Conservation (phyloP, 192 early-diverging fungal genomes). For the Rhizophagus clarus region DNA sequence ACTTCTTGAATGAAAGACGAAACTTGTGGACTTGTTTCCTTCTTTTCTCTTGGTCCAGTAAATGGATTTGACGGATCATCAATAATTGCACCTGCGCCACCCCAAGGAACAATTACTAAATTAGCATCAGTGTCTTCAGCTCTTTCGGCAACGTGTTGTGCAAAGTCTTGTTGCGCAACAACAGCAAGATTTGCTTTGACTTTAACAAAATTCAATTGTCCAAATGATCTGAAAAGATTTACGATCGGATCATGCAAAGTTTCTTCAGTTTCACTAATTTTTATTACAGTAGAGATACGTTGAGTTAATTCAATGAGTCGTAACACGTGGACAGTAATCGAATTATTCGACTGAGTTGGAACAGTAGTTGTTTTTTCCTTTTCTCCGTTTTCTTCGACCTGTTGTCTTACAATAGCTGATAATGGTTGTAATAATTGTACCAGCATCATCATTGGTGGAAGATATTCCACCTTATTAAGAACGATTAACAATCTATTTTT, state of each 20-base stretch:
- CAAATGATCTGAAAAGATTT: slow-evolving; percentile 83
- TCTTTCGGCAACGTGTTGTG: slow-evolving; percentile 61
- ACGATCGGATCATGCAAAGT: slow-evolving; percentile 75
- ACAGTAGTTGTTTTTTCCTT: background rate
- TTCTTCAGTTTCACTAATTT: slow-evolving; percentile 64
- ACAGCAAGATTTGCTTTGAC: slow-evolving; percentile 66
- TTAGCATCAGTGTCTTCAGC: slow-evolving; percentile 57
- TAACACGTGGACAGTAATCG: slow-evolving; percentile 57
- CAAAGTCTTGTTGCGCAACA: slow-evolving; percentile 66
- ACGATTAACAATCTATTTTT: slow-evolving; percentile 41
- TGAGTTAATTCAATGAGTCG: slow-evolving; percentile 80
- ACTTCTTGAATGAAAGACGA: slow-evolving; percentile 50
- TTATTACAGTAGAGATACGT: slow-evolving; percentile 80
- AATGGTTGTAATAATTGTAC: slow-evolving; percentile 35
- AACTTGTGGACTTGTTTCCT: slow-evolving; percentile 47
- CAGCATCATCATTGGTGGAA: slow-evolving; percentile 47
- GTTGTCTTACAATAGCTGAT: background rate
- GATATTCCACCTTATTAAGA: slow-evolving; percentile 46
- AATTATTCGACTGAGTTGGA: slow-evolving; percentile 30
- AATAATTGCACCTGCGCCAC: slow-evolving; percentile 24
- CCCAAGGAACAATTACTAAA: slow-evolving; percentile 50
- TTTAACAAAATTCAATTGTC: slow-evolving; percentile 67
- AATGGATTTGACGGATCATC: slow-evolving; percentile 13
- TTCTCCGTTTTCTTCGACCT: background rate
- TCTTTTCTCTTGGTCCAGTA: slow-evolving; percentile 2